A percentile compares a stretch with the other conserved stretches of the same genome.
phyloP scores from a whole-genome alignment of 2,329 filamentous ascomycete genomes.

The Xylariaceae sp. region DNA sequence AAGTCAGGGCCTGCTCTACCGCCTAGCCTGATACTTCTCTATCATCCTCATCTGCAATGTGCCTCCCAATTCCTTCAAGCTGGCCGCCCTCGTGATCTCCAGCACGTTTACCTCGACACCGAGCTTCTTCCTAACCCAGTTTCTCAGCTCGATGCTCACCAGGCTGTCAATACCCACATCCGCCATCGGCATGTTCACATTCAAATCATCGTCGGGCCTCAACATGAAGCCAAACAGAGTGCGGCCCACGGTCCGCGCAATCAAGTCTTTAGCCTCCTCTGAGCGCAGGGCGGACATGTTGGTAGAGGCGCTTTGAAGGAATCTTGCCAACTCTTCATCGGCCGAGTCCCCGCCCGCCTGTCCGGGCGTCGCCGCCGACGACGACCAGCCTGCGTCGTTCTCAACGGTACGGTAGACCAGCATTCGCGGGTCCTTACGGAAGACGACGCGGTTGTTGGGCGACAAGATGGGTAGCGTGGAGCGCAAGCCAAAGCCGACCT shows the following conservation, averaged over 20 bases:
- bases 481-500: no score
- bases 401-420: slow-evolving; percentile 9
- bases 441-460: slow-evolving; percentile 8
- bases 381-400: background rate
- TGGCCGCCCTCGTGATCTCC: slow-evolving; percentile 11
- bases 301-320: slow-evolving; percentile 7
- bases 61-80: slow-evolving; percentile 3
- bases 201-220: slow-evolving; percentile 5
- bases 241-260: slow-evolving; percentile 6
- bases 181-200: slow-evolving; percentile 1
- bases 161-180: slow-evolving; percentile 14
- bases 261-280: slow-evolving; percentile 5
- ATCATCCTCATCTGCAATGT: background rate
- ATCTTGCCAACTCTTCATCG: no score
- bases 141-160: slow-evolving; percentile 32
- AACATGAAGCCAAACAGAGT: slow-evolving; percentile 7
- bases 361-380: background rate
- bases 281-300: slow-evolving; percentile 3
- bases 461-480: background rate
- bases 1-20: no score
- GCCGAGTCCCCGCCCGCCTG: no score
- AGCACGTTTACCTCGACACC: slow-evolving; percentile 9
- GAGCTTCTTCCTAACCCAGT: slow-evolving; percentile 33
- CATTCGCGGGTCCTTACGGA: slow-evolving; percentile 16
- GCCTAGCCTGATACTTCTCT: no score